Evolutionary conservation across 129 eudicot species (phyloP), one percentile per base, ranked within the genome.

Genomic region (Dittrichia graveolens): DNA sequence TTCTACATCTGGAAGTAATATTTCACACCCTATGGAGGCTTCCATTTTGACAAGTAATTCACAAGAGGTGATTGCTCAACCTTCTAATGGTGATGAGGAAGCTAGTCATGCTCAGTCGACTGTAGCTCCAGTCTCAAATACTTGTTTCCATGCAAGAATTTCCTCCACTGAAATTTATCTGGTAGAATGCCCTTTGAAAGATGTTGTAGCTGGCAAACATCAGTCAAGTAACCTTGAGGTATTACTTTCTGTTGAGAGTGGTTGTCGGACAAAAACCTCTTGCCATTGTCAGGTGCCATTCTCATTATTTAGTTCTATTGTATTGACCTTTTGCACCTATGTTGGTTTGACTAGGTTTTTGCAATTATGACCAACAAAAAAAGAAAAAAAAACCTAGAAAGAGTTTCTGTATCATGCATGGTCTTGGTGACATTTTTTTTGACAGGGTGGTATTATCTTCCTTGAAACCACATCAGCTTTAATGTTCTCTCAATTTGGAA

Each of bases 381-480:
- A 24, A 24, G 31, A 13, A 60, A 60, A 61, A 61, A 37, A 55
- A 40, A 44, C 8, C 39, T 24, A 24, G 52, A 60, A 44, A 38
- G 59, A 60, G 57, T 73, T 75, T 41, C 47, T 48, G 47, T 50
- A 74, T 67, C 47, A 68, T 77, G 69, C 47, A 68, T 80, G 69
- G 66, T 78, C 65, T 42, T 67, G 66, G 42, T 78, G 79, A 73
- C 76, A 76, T 58, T 52, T 66, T 66, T 15, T 48, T 48, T 69
- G 75, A 42, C 86, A 95, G 99, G 97, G 96, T 83, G 99, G 97
- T 49, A 65, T 47, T 11, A 43, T 95, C 48, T 74, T 86, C 74
- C 78, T 95, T 61, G 97, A 95, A 80, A 65, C 85, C 78, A 42
- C 64, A 46, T 79, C 93, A 18, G 81, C 80, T 66, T 75, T 65